phyloP scores from a whole-genome alignment of 2,329 filamentous ascomycete genomes.

The Penicillium psychrosexuale region DNA sequence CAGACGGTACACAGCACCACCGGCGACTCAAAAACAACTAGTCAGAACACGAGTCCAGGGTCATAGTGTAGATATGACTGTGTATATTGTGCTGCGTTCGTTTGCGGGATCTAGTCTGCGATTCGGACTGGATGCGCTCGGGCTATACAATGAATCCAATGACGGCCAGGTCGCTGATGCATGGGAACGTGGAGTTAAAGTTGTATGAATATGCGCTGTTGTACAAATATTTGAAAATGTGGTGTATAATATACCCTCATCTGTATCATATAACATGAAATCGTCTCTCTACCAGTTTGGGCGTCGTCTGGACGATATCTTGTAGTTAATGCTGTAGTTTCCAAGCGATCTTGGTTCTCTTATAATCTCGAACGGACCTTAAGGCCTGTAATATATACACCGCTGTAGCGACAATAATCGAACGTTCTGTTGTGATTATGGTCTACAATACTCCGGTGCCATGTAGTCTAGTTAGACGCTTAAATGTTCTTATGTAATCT shows the following conservation, averaged over 20 bases:
- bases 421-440: too few species aligned
- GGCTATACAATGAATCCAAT: neutral
- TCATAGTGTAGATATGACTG: constrained; percentile 17
- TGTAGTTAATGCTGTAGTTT: neutral
- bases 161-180: neutral
- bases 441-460: neutral
- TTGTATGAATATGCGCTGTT: neutral
- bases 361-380: neutral
- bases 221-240: constrained; percentile 8
- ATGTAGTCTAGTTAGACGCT: neutral
- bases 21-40: constrained; percentile 21
- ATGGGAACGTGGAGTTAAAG: constrained; percentile 5
- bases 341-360: neutral
- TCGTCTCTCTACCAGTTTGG: neutral
- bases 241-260: neutral
- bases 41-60: constrained; percentile 18
- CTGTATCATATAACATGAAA: constrained; percentile 7
- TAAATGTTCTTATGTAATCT: neutral
- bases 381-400: neutral
- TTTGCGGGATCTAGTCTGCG: neutral
- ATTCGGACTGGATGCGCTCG: neutral
- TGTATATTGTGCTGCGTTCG: neutral
- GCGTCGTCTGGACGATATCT: neutral
- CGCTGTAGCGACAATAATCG: neutral
- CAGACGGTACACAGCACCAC: constrained; percentile 67